These are phyloP conservation scores for Carex parvula DNA, from an alignment of 176 grass and related monocot genomes.

Conservation along the genomic window DNA sequence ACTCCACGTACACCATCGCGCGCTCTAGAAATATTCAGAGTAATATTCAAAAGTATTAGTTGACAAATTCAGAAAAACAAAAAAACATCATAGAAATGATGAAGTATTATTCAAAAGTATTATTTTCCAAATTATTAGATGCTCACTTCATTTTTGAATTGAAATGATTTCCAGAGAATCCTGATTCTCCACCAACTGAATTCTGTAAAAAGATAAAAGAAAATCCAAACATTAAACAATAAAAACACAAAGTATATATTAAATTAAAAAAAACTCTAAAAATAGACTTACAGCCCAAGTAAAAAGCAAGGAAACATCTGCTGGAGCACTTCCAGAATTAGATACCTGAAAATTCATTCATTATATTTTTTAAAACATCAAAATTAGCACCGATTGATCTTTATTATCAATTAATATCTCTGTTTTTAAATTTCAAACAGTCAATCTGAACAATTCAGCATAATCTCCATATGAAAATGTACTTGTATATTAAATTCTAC, in stretches of 20 bases:
- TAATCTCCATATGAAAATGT: no score
- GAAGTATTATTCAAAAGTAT: not conserved
- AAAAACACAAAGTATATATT: not conserved
- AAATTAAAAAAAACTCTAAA: not conserved
- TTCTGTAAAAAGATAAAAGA: conserved; percentile 41
- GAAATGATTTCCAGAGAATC: conserved; percentile 69
- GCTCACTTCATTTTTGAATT: conserved; percentile 78
- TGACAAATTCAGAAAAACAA: not conserved
- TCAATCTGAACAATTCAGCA: no score
- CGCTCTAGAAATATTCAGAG: conserved; percentile 27
- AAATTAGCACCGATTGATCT: not conserved
- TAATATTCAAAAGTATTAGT: conserved; percentile 9
- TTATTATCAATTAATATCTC: no score
- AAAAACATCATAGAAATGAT: not conserved
- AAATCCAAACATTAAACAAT: not conserved
- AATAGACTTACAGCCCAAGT: conserved; percentile 82
- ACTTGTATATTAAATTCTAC: no score
- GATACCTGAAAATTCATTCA: conserved; percentile 36
- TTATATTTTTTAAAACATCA: not conserved
- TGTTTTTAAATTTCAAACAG: no score
- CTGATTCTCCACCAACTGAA: conserved; percentile 78
- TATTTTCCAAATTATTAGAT: not conserved
- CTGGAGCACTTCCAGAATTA: conserved; percentile 60
- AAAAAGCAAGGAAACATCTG: conserved; percentile 85
- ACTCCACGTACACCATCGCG: conserved; percentile 65